Base-by-base conservation (phyloP, 1,284 basidiomycete genomes). In the Boletellus deceptivus region DNA sequence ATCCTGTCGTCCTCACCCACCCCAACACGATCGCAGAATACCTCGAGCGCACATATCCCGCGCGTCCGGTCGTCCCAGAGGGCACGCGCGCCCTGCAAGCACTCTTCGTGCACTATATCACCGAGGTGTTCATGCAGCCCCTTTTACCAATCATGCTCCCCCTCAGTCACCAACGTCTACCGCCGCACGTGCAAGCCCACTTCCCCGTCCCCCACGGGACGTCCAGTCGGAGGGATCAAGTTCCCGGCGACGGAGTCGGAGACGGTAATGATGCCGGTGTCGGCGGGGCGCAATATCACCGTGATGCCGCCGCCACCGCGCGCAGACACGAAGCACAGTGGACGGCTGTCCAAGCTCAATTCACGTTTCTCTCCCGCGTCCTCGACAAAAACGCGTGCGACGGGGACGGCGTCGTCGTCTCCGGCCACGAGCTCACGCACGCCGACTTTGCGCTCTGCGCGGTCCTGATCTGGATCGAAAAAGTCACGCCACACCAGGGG, bases 371-470 rank as follows among this genome's bases (percentile, higher is more conserved):
- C 22, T 77, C 83, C 4, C 67, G 68, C 48, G 72, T 87, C 7
- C 69, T 88, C 13, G 82, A 85, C 58, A 86, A 85, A 69, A 88
- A 88, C 55, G 57, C 65, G 1, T 74, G 72, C 0, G 73, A 75
- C 17, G 77, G 83, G 1, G 82, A 85, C 56, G 82, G 82, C 2
- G 69, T 79, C n/a, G 82, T 87, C 22, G 78, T 72, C 20, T 82
- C 80, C 76, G 86, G 85, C 3, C 70, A 74, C 39, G 80, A 85
- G 18, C 72, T 87, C 35, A 79, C 78, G 10, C 86, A 86, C 58
- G 83, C 83, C 0, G 86, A 88, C 58, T 87, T 88, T 61, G 80
- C 83, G 3, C 67, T 88, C 18, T 86, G 83, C 58, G 79, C 86
- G 0, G 76, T 85, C 25, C 62, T 87, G 44, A 76, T 86, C 43